phyloP scores from a whole-genome alignment of 768 basidiomycete species.

The Tulasnella sp. region DNA sequence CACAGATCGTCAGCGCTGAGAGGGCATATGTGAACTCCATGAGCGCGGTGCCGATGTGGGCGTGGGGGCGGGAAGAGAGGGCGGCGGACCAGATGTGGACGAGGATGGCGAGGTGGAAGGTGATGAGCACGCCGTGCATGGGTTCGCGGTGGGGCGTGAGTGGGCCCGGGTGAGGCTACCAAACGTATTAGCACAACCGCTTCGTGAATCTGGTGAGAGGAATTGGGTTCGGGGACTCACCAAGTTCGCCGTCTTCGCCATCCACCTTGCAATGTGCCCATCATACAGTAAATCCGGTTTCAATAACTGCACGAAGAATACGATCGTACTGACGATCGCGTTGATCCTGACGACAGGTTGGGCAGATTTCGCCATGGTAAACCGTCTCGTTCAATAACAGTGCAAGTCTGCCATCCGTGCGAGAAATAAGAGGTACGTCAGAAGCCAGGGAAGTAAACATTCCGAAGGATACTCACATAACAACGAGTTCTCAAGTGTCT shows the following conservation, averaged over 20 bases:
- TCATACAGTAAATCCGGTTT: constrained; percentile 1
- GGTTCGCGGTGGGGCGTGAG: constrained; percentile 1
- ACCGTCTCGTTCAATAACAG: too few relatives aligned
- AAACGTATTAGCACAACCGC: background rate
- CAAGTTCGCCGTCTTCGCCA: background rate
- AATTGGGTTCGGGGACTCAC: background rate
- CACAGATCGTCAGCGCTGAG: too few relatives aligned
- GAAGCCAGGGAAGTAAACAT: too few relatives aligned
- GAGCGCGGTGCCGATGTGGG: constrained; percentile 2
- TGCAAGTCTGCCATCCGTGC: too few relatives aligned
- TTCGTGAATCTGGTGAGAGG: too few relatives aligned
- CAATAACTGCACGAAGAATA: constrained; percentile 1
- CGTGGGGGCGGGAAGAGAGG: background rate
- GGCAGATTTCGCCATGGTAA: background rate
- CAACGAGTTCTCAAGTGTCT: too few relatives aligned
- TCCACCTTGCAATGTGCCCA: constrained; percentile 1
- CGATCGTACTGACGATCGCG: background rate
- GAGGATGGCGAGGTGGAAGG: constrained; percentile 4
- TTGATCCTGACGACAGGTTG: background rate
- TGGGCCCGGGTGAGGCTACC: background rate
- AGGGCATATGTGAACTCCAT: constrained; percentile 10
- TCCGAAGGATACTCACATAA: too few relatives aligned
- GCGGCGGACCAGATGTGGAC: constrained; percentile 10
- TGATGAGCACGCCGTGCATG: background rate
- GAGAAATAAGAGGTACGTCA: too few relatives aligned